Conservation (phyloP, 139 green algal genomes). For the Tetraselmis striata region DNA sequence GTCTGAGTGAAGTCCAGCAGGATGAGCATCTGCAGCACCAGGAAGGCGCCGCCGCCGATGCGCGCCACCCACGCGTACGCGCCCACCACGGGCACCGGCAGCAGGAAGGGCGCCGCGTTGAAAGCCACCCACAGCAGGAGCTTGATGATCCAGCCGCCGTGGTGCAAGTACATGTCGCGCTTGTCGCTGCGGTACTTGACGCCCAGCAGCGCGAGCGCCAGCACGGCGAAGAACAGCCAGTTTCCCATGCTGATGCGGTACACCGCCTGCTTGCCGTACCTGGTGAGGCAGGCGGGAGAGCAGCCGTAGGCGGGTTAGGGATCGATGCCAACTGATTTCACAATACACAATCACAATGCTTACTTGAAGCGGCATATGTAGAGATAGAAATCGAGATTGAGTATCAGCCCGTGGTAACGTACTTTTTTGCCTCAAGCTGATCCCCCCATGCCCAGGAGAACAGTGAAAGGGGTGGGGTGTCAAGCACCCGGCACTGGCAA, state of each 20-base stretch:
- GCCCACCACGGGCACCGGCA: slow-evolving; percentile 64
- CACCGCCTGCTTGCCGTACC: slow-evolving; percentile 92
- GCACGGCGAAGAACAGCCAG: slow-evolving; percentile 79
- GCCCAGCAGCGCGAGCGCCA: slow-evolving; percentile 69
- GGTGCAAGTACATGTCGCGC: slow-evolving; percentile 74
- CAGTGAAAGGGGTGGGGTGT: too few relatives aligned
- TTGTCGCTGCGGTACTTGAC: slow-evolving; percentile 78
- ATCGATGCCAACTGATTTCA: not conserved
- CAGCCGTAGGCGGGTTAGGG: too few relatives aligned
- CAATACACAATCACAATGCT: not conserved
- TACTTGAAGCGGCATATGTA: too few relatives aligned
- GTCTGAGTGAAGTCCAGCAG: slow-evolving; percentile 85
- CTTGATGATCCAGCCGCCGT: slow-evolving; percentile 86
- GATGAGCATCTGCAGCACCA: slow-evolving; percentile 93
- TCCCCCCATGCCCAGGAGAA: too few relatives aligned
- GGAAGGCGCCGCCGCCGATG: slow-evolving; percentile 80
- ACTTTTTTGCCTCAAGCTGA: too few relatives aligned
- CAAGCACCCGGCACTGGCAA: too few relatives aligned
- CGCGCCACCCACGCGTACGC: slow-evolving; percentile 73
- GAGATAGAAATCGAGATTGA: too few relatives aligned
- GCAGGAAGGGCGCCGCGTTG: slow-evolving; percentile 75
- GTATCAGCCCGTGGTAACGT: too few relatives aligned
- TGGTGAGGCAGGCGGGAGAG: slow-evolving; percentile 29
- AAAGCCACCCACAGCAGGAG: slow-evolving; percentile 70
- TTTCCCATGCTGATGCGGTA: slow-evolving; percentile 91